These are phyloP conservation scores for Myxozyma kluyveri DNA, from an alignment of 805 yeast genomes.

Conservation along the genomic window DNA sequence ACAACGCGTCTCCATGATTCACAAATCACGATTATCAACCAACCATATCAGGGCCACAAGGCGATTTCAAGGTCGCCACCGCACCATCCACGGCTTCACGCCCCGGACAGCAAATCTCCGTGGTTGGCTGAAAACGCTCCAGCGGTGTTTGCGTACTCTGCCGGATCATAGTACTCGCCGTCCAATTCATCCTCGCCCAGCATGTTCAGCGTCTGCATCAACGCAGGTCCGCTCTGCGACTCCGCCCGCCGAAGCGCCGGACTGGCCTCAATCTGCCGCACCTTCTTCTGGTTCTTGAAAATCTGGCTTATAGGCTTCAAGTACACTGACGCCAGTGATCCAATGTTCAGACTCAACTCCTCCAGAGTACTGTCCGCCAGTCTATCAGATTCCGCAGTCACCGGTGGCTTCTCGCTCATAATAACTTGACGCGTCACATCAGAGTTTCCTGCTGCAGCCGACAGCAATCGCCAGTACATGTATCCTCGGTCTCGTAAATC, in stretches of 20 bases:
- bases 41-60: too few relatives aligned
- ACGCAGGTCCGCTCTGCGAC: conserved; percentile 3
- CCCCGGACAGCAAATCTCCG: conserved; percentile 12
- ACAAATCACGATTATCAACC: too few relatives aligned
- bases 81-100: too few relatives aligned
- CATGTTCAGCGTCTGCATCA: conserved; percentile 5
- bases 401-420: conserved; percentile 58
- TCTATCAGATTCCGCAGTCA: conserved; percentile 64
- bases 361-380: conserved; percentile 69
- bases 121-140: neutral
- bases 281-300: conserved; percentile 22
- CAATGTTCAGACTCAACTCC: conserved; percentile 78
- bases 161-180: neutral
- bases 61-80: too few relatives aligned
- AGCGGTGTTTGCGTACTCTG: neutral
- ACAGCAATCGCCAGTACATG: conserved; percentile 79
- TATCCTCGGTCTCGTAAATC: conserved; percentile 83
- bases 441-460: conserved; percentile 46
- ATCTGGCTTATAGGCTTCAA: conserved; percentile 50
- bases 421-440: conserved; percentile 54
- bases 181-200: neutral
- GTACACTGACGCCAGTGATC: conserved; percentile 78
- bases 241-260: conserved; percentile 21
- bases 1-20: too few relatives aligned
- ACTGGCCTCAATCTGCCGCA: conserved; percentile 16